phyloP scores from a whole-genome alignment of 2,329 filamentous ascomycete genomes.

The Dactylellina leptospora region DNA sequence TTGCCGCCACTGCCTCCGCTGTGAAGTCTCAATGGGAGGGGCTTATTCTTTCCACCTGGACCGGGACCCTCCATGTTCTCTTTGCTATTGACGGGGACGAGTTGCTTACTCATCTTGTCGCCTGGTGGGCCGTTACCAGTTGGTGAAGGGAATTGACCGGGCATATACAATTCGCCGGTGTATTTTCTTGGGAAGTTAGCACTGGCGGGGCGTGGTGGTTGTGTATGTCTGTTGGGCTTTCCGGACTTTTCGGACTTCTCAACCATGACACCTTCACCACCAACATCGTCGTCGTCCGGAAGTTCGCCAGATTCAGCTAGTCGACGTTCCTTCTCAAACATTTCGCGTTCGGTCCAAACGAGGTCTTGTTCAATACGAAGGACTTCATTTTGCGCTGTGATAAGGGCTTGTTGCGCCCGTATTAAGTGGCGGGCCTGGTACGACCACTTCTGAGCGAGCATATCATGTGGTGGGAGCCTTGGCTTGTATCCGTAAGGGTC shows the following conservation, averaged over 20 bases:
- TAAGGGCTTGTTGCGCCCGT: constrained; percentile 44
- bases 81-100: constrained; percentile 47
- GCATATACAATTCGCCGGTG: constrained; percentile 50
- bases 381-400: constrained; percentile 48
- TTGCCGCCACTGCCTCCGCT: constrained; percentile 19
- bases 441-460: constrained; percentile 50
- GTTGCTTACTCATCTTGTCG: constrained; percentile 50
- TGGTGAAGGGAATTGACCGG: constrained; percentile 49
- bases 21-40: constrained; percentile 37
- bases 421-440: constrained; percentile 52
- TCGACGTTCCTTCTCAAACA: constrained; percentile 51
- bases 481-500: constrained; percentile 50
- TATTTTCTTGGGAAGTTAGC: constrained; percentile 41
- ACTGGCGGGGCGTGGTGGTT: constrained; percentile 45
- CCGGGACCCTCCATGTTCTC: constrained; percentile 43
- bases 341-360: constrained; percentile 52
- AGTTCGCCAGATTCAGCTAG: constrained; percentile 39
- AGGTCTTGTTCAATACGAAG: constrained; percentile 52
- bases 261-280: constrained; percentile 45
- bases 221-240: constrained; percentile 40
- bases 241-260: constrained; percentile 47
- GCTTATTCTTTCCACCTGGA: constrained; percentile 23
- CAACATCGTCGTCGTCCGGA: constrained; percentile 38
- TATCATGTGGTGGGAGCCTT: constrained; percentile 44
- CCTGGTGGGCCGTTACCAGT: constrained; percentile 28